Base-by-base conservation (phyloP, 2,329 filamentous ascomycete genomes). In the Parastagonospora nodorum region DNA sequence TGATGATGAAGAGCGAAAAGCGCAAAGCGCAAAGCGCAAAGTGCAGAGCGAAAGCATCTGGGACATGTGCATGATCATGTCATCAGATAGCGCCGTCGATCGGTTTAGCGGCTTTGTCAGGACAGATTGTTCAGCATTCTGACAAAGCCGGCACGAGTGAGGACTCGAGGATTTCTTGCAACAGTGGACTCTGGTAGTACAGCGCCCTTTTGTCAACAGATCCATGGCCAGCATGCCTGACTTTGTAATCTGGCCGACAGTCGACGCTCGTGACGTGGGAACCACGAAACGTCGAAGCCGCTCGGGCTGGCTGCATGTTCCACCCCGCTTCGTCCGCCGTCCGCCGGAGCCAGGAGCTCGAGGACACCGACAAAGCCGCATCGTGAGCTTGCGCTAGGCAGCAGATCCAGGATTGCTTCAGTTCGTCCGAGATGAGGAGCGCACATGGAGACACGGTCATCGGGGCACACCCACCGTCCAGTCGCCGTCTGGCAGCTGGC, bases 341-440 rank as follows among this genome's bases (percentile, higher is more conserved):
- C 19, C 19, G 19, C 30, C 30, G 30, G 30, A 32, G 10, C 30
- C 8, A 2, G 45, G 55, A 38, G 37, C 41, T 32, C 16, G 28
- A 53, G 48, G 42, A 36, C 6, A 24, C 54, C 58, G 58, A 55
- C 27, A 35, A 53, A 24, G 31, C 60, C 55, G 58, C 46, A 48
- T 48, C 31, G 46, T 37, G 49, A 51, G 33, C 24, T 29, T 30
- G 44, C 40, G 41, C 48, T 53, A 53, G 45, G 38, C 44, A 44
- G 39, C 39, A 45, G 41, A 48, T 48, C 40, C 50, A 57, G 32
- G 51, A 37, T 48, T 50, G 27, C 9, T 19, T 45, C 15, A 24
- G 31, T 53, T 60, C 60, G 62, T 57, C 58, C 60, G 60, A 24
- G 19, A 24, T 24, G 19, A 24, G 19, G 19, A 24, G 19, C 19